Conservation (phyloP, 2,329 filamentous ascomycete species). For the Raffaelea deltoideospora region DNA sequence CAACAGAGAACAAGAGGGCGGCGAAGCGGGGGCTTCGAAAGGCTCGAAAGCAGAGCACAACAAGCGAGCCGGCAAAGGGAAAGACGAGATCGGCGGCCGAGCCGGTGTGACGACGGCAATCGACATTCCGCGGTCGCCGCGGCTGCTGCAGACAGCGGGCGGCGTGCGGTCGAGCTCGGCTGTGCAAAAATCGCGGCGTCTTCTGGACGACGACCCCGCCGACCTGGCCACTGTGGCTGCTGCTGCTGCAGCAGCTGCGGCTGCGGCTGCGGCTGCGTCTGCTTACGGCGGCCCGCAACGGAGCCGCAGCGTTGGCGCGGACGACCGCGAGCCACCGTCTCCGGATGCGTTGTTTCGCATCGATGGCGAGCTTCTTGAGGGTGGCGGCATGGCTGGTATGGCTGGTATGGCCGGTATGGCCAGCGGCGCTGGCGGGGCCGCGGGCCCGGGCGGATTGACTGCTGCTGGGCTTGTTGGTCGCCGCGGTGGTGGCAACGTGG, state of each 20-base stretch:
- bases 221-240: conserved; percentile 18
- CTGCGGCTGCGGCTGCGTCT: not conserved
- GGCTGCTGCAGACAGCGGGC: conserved; percentile 31
- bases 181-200: conserved; percentile 43
- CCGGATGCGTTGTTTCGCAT: no score
- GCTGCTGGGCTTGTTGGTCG: not conserved
- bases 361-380: no score
- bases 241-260: not conserved
- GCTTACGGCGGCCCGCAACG: not conserved
- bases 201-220: conserved; percentile 46
- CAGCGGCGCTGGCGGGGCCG: not conserved
- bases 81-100: not conserved
- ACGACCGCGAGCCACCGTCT: no score
- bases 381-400: conserved; percentile 19
- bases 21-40: no score
- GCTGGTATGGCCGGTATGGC: not conserved
- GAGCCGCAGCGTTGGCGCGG: not conserved
- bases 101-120: conserved; percentile 46
- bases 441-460: no score
- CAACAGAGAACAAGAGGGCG: no score
- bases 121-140: conserved; percentile 58
- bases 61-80: conserved; percentile 17
- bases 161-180: conserved; percentile 54
- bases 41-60: no score
- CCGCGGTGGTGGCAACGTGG: no score